Evolutionary conservation across 176 grass and related monocot species (phyloP), one percentile per base, ranked within the genome.

Genomic region (Eleusine indica): DNA sequence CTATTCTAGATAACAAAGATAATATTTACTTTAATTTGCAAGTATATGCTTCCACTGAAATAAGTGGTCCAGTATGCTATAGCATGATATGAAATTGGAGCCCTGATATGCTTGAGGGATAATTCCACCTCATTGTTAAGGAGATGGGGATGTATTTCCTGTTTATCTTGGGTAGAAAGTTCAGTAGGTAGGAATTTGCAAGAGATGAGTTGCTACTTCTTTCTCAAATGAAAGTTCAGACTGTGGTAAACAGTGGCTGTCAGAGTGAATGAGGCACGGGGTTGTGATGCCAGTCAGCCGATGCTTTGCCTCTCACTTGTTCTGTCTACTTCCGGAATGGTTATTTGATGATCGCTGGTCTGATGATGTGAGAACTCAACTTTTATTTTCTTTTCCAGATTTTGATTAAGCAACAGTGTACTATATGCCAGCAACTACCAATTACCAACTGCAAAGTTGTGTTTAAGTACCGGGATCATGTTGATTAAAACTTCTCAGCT

Each of bases 401-500:
- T 74, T 74, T 38, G 69, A 78, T 44, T 7, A 30, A 62, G 35
- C 25, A 77, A 19, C 4, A 38, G 32, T 30, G 17, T 49, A 5
- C 46, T 47, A 14, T 62, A 28, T 30, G 61, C 29, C 8, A 42
- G 4, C 57, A 70, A 53, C 14, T 79, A 74, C 83, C 71, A 90
- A 90, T 83, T 73, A 70, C 88, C 83, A 82, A 82, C 73, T 73
- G 83, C 79, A 67, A 66, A 90, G 7, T 39, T 49, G 51, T 73
- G 51, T 73, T 51, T 83, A 63, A 79, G 74, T 49, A 12, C 41
- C 3, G 41, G 42, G 47, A 21, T 79, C 80, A 68, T 37, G 49
- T 60, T 9, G 80, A 86, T 25, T 46, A 25, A 13, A 83, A 79
- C 80, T 14, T 39, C 66, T 44, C 74, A 87, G 80, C 80, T 63